Evolutionary conservation across 352 stramenopile species (phyloP), one percentile per base, ranked within the genome.

Genomic region (Pythium rishiriense): DNA sequence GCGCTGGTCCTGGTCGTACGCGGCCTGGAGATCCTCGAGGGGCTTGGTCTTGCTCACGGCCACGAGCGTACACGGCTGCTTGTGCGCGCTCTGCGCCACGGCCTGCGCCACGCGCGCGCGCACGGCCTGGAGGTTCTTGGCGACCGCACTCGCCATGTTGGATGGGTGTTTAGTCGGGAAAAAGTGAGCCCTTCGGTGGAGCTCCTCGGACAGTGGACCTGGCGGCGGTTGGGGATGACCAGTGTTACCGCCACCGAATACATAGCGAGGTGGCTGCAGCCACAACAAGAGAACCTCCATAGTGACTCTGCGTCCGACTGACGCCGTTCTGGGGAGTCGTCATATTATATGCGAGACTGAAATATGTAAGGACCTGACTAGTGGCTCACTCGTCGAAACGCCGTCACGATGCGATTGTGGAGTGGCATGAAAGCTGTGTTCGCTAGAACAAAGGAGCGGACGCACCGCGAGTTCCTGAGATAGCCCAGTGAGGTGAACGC

Each of bases 21-120:
- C 88, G 24, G 88, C 89, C 56, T 89, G 66, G 25, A 98, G 73
- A 31, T 95, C 80, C 50, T 95, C 84, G 11, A 95, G 58, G 7
- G 94, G 93, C 70, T 98, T 98, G 24, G 91, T 98, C 73, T 98
- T 98, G 81, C 90, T 97, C 58, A 98, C 94, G 3, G 94, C 94
- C 43, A 98, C 91, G 7, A 98, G 74, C 39, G 79, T 90, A 62
- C 85, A 93, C 64, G 81, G 28, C 33, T 37, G 72, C 66, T 91
- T 71, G 48, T 87, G 84, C 61, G 73, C 21, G 46, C 74, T 84
- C 62, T 79, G 76, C 26, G 78, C 71, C 29, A 86, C 69, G 22
- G 83, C 82, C 55, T 91, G 76, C 26, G 72, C 74, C 42, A 91
- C 68, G 55, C 81, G 85, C 42, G 73, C 70, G 39, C 84, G 83